Evolutionary conservation across 768 basidiomycete species (phyloP), one percentile per base, ranked within the genome.

Genomic region (Hirschioporus abietinus): DNA sequence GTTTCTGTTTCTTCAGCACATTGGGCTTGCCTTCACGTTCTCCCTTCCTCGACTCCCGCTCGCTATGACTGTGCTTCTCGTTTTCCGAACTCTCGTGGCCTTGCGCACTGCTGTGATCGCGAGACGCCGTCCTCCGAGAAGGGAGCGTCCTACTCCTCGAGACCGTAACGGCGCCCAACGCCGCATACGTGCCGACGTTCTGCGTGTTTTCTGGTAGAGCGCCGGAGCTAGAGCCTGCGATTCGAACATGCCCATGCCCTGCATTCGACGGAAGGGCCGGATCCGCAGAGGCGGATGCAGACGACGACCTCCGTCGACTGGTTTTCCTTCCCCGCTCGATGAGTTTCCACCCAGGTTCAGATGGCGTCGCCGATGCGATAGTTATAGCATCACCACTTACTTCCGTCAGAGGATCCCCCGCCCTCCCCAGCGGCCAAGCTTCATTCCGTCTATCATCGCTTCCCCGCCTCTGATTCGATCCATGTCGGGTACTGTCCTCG

Each of bases 111-210:
- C 59, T 12, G 58, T 30, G 26, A 1, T 64, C 20, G 35, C 60
- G 63, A 35, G 70, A 70, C 66, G 72, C 68, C 69, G 60, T 26
- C 65, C 78, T 74, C 52, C 83, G 71, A 52, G 83, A 80, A 1
- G 90, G 90, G 60, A 92, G 65, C 42, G 90, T 92, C 66, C 86
- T 82, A 72, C 90, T 90, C 26, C 90, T 81, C 63, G 78, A 80
- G 26, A 89, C 79, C 25, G 79, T 80, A 17, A 77, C 76, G 1
- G 78, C 73, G 9, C 75, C 73, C 17, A 73, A 72, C 42, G 72
- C 77, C 63, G 74, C 74, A 57, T 71, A 78, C 30, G 68, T 67
- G 42, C 72, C 64, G 34, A 71, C 74, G 34, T 78, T 73, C 42
- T 75, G 68, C 30, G 83, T 78, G 61, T 78, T 73, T 24, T 84